Evolutionary conservation across 441 rosid genomes (phyloP).

Genomic region (Macaranga tanarius): DNA sequence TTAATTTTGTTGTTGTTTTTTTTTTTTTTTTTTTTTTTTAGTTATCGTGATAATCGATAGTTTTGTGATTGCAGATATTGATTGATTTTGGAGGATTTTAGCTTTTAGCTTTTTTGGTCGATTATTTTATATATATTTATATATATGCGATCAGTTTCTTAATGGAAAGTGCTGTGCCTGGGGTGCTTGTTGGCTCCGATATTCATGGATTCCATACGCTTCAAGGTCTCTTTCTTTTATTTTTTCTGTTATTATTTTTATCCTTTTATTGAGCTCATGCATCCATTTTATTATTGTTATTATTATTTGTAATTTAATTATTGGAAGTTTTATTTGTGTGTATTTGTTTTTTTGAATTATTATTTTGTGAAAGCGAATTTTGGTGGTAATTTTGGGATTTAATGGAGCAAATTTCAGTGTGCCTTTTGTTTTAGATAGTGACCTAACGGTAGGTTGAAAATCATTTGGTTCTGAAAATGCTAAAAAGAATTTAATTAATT

Average conservation of each 20-base stretch:
- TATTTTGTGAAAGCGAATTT: neutral
- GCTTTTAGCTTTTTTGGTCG: neutral
- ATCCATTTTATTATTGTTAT: neutral
- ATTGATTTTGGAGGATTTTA: constrained; percentile 3
- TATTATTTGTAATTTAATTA: neutral
- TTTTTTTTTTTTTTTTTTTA: too few species aligned
- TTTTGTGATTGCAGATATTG: neutral
- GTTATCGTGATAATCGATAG: neutral
- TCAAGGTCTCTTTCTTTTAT: constrained; percentile 41
- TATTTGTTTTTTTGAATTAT: neutral
- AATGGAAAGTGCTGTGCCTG: constrained; percentile 41
- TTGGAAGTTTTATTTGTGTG: neutral
- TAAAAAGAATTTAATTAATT: neutral
- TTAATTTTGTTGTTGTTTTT: neutral
- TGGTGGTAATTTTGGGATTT: neutral
- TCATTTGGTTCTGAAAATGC: neutral
- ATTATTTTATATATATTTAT: neutral
- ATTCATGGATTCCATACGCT: constrained; percentile 88
- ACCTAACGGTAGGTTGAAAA: neutral
- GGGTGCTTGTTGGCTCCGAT: constrained; percentile 63
- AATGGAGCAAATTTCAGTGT: neutral
- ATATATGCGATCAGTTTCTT: constrained; percentile 11
- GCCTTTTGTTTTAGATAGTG: neutral
- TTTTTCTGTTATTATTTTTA: too few species aligned
- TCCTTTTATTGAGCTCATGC: neutral